Evolutionary conservation across 805 yeast species (phyloP).

Genomic region (Hanseniaspora clermontiae): DNA sequence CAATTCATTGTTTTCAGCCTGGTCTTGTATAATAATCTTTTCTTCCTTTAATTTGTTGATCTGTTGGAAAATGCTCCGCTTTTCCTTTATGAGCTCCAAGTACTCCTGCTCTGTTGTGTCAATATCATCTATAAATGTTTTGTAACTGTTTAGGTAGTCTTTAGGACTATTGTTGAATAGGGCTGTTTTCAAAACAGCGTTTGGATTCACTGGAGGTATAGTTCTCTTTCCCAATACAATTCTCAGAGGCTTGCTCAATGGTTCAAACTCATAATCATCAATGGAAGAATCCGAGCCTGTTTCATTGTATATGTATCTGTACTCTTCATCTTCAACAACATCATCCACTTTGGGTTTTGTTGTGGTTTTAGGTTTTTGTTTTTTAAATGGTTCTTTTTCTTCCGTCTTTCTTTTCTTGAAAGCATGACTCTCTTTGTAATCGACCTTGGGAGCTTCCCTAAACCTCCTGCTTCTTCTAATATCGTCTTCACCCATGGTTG

Average conservation of each 20-base stretch:
- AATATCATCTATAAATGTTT: conserved; percentile 39
- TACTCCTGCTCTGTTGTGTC: conserved; percentile 52
- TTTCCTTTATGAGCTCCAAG: conserved; percentile 42
- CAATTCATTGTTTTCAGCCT: conserved; percentile 31
- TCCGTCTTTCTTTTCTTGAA: neutral
- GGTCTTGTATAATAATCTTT: conserved; percentile 29
- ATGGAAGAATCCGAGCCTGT: conserved; percentile 17
- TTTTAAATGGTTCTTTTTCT: neutral
- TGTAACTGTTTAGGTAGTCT: conserved; percentile 42
- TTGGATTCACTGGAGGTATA: conserved; percentile 47
- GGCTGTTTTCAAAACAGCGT: conserved; percentile 38
- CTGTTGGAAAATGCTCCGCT: conserved; percentile 32
- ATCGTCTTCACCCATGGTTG: conserved; percentile 9
- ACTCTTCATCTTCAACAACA: conserved; percentile 14
- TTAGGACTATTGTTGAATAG: conserved; percentile 30
- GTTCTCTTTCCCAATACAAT: conserved; percentile 2
- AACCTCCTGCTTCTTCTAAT: conserved; percentile 9
- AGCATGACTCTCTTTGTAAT: neutral
- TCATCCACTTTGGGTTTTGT: neutral
- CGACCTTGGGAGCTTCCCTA: neutral
- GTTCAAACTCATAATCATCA: conserved; percentile 14
- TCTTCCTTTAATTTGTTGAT: conserved; percentile 27
- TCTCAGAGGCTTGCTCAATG: neutral
- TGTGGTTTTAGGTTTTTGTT: neutral
- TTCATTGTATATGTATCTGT: neutral